Base-by-base conservation (phyloP, 2,329 filamentous ascomycete genomes). In the Aphanoascus verrucosus region DNA sequence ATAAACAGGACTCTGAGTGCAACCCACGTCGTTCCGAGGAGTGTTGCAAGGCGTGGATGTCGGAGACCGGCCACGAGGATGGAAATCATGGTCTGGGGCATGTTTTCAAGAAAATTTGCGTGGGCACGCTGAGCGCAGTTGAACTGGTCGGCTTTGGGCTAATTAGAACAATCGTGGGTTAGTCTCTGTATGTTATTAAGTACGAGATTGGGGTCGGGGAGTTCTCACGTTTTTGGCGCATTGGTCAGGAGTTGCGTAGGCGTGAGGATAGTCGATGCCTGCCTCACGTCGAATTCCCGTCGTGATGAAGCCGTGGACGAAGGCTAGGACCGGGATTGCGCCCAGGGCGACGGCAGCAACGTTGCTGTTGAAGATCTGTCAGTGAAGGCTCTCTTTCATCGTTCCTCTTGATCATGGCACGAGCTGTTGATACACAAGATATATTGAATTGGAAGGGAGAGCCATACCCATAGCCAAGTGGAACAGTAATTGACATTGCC, bases 91-190 rank as follows among this genome's bases (percentile, higher is more conserved):
- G 74, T 73, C 52, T 74, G 71, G 1, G 74, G 61, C 57, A 77
- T 72, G 65, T 81, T 80, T 68, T 84, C 81, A 59, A 77, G 67
- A 67, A 76, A 81, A 67, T 83, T 82, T 62, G 72, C 70, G 69
- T 81, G 78, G 15, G 77, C 74, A 58, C 78, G 72, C 60, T 80
- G 77, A 20, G 77, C 77, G 68, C 73, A 75, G 63, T 76, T 76
- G 66, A 76, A 76, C 53, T 72, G 62, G 55, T 76, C 65, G 31
- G 73, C 72, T 46, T 66, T 67, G 56, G 66, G 59, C 70, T 72
- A 57, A 38, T 40, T 28, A n/a, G 5, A 11, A 28, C 15, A 32
- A 31, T n/a, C 28, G 14, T 31, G 19, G 38, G 17, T 35, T 3
- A 17, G 20, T n/a, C 31, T 42, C 23, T 34, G 31, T 17, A n/a